Evolutionary conservation across 371 early-diverging fungal genomes (phyloP), one percentile per base, ranked within the genome.

Genomic region (Catenaria anguillulae): DNA sequence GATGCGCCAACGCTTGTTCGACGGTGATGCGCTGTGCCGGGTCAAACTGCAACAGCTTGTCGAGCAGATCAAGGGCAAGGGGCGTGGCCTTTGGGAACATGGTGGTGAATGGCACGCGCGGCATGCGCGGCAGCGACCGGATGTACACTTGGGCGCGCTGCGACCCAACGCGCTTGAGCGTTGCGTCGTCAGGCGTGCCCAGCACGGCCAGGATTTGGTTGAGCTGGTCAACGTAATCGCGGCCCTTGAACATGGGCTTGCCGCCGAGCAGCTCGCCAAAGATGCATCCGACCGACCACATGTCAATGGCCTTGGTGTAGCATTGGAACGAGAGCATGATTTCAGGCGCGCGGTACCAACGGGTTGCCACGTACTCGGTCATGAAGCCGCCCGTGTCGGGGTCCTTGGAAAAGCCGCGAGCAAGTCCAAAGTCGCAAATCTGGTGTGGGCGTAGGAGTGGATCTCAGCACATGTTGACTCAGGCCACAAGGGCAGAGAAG

Each of bases 331-430:
- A 90, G 46, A 98, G 75, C 87, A 98, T 93, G 63, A 98, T 89
- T 72, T 98, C 99, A 33, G 99, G 99, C 17, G 98, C 89, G 65
- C 98, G 82, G 73, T 98, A 98, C 98, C 98, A 98, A 65, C 98
- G 79, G 0, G 99, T 98, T 52, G 97, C 91, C 35, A 96, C 98
- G 65, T 94, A 94, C 72, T 94, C 92, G 37, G 93, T 93, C 90
- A 94, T 88, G 67, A 92, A 92, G 2, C 90, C 90, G 62, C 83
- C 83, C 68, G 88, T 87, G 24, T 90, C 93, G 62, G 85, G 86
- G 17, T 81, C 81, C 63, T 87, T 85, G 33, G 90, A 87, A 70
- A 88, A 86, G 12, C 97, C 93, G 65, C 94, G 83, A 33, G 94
- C 93, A 62, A 94, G 72, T 36, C 94, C 94, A 75, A 94, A 94